Evolutionary conservation across 805 yeast species (phyloP), one percentile per base, ranked within the genome.

Genomic region (Schizosaccharomyces pombe): DNA sequence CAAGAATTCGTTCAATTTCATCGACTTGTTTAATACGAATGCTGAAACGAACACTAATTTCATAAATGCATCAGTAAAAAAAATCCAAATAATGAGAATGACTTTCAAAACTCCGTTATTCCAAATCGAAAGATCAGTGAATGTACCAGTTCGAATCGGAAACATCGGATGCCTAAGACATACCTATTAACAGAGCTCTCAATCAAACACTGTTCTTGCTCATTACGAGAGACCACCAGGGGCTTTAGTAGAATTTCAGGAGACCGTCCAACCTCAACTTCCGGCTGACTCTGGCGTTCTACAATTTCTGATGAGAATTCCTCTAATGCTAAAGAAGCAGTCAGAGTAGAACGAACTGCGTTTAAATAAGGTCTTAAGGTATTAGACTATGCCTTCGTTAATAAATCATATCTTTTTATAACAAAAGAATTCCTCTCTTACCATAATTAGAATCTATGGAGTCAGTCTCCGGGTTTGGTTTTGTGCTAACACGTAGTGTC

Each of bases 221-320:
- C 96, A 64, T 91, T 91, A 68, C 98, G 78, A 1, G 95, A 81
- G 59, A 91, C 80, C 58, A 79, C 76, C 78, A 91, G 80, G 39
- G 95, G 91, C 63, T 87, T 86, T 63, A 89, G 73, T 58, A 91
- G 68, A 55, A 87, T 80, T 66, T 86, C 95, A 12, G 82, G 80
- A 57, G 91, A 78, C 63, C 83, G 81, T 58, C 76, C 76, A 30
- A 83, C 87, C 67, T 91, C 98, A 54, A 91, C 82, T 67, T 91
- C 98, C 3, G 98, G 98, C 60, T 89, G 77, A 70, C 89, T 91
- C 72, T 91, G 98, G 68, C 98, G 82, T 70, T 91, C 98, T 22
- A 83, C 95, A 56, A 83, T 75, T 68, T 89, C 95, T 6, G 97
- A 91, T 32, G 96, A 82, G 65, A 91, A 91, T 70, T 87, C 87